Base-by-base conservation (phyloP, 176 grass and related monocot species). In the Rhynchospora tenuis region DNA sequence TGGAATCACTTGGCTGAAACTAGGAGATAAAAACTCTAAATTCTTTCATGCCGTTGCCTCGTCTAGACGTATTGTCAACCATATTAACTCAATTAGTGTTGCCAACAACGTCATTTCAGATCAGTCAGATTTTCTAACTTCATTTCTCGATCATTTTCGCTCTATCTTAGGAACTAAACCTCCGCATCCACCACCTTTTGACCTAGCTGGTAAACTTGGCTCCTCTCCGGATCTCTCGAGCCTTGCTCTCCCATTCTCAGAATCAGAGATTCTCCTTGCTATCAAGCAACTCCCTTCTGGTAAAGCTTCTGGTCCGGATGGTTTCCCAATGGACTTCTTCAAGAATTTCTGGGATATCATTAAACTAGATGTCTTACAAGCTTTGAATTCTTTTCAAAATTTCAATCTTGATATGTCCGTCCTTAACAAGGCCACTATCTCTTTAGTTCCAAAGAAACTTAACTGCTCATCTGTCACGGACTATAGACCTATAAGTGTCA, bases 401-500 rank as follows among this genome's bases (percentile, higher is more conserved):
- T n/a, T n/a, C n/a, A n/a, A n/a, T n/a, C n/a, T n/a, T n/a, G n/a
- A n/a, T n/a, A n/a, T n/a, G n/a, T n/a, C n/a, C n/a, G n/a, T n/a
- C n/a, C n/a, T n/a, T n/a, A n/a, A n/a, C n/a, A n/a, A n/a, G n/a
- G n/a, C n/a, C 56, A 59, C 56, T 59, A 51, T 77, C 8, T 13
- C 71, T 44, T 51, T 77, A 51, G n/a, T 77, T 19, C 2, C 38
- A 16, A 51, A 51, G 43, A 51, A 4, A 51, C 20, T 19, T 59
- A 59, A 59, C 17, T 17, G 17, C 11, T 10, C 56, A 17, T 10
- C 56, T 17, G 1, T 51, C 10, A 44, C 0, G 13, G 71, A 77
- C 29, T 77, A 77, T n/a, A 16, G 71, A 27, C 71, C 71, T 0
- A 77, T 77, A 77, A 77, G 71, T 43, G 12, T 77, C 2, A 77